Conservation (phyloP, 2,329 filamentous ascomycete species). For the Cladobotryum mycophilum region DNA sequence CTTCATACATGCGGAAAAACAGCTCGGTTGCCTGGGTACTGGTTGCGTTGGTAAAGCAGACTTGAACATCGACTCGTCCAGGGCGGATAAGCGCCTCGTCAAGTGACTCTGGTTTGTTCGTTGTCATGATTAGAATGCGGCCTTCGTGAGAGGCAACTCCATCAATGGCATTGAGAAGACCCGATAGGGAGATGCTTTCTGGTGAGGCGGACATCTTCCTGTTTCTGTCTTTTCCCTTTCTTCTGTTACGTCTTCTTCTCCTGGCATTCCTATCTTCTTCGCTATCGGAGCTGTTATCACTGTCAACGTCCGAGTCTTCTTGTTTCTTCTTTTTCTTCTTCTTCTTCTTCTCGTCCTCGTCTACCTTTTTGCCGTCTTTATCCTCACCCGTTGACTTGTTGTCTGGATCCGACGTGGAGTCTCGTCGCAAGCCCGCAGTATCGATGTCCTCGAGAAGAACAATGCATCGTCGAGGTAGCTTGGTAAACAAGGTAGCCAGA, state of each 20-base stretch:
- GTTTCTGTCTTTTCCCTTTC: slow-evolving; percentile 7
- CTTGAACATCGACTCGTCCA: slow-evolving; percentile 64
- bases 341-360: slow-evolving; percentile 15
- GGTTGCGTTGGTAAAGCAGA: slow-evolving; percentile 56
- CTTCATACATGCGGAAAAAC: slow-evolving; percentile 56
- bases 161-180: slow-evolving; percentile 77
- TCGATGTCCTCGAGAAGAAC: slow-evolving; percentile 66
- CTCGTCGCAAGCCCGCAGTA: slow-evolving; percentile 51
- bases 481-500: slow-evolving; percentile 52
- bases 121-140: slow-evolving; percentile 75
- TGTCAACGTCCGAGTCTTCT: slow-evolving; percentile 17
- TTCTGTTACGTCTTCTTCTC: slow-evolving; percentile 13
- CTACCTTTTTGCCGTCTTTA: slow-evolving; percentile 6
- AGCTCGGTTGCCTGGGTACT: slow-evolving; percentile 49
- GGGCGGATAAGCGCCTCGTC: slow-evolving; percentile 70
- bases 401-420: slow-evolving; percentile 25
- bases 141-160: slow-evolving; percentile 76
- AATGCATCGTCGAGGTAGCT: slow-evolving; percentile 56
- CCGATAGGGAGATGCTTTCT: slow-evolving; percentile 64
- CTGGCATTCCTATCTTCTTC: slow-evolving; percentile 15
- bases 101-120: slow-evolving; percentile 66
- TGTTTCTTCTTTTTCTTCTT: slow-evolving; percentile 22
- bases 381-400: slow-evolving; percentile 14
- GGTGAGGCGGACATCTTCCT: slow-evolving; percentile 14
- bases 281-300: slow-evolving; percentile 21